These are phyloP conservation scores for Penicillium sp. DNA, from an alignment of 2,329 filamentous ascomycete species.

Conservation along the genomic window DNA sequence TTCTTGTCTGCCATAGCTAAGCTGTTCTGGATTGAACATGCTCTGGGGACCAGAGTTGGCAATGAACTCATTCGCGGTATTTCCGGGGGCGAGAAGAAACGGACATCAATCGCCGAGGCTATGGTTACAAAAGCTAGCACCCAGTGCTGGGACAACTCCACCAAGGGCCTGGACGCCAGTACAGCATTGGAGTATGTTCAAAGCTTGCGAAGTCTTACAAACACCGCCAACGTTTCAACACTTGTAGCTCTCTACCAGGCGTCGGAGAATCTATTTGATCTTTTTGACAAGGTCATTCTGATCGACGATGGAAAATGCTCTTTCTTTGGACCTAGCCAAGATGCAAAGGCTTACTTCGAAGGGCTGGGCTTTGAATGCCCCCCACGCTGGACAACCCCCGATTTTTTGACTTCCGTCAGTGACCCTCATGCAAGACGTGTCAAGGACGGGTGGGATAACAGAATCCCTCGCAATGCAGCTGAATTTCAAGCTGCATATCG, in stretches of 20 bases:
- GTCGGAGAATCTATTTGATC: constrained; percentile 47
- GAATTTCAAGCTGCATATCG: constrained; percentile 55
- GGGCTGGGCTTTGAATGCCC: constrained; percentile 71
- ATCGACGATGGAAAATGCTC: constrained; percentile 68
- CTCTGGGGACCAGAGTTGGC: constrained; percentile 69
- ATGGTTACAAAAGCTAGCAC: constrained; percentile 62
- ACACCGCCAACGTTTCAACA: constrained; percentile 61
- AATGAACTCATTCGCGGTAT: constrained; percentile 71
- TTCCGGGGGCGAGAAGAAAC: constrained; percentile 70
- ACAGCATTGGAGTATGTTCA: constrained; percentile 72
- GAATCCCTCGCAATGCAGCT: constrained; percentile 53
- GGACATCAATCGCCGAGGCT: constrained; percentile 79
- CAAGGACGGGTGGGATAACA: constrained; percentile 55
- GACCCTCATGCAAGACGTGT: constrained; percentile 58
- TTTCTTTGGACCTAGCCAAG: constrained; percentile 63
- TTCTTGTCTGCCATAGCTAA: constrained; percentile 67
- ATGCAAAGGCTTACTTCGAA: constrained; percentile 67
- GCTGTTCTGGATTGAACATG: constrained; percentile 69
- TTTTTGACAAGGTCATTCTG: constrained; percentile 67
- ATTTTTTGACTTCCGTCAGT: constrained; percentile 76
- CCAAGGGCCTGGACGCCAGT: constrained; percentile 68
- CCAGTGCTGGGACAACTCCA: constrained; percentile 76
- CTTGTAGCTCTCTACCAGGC: constrained; percentile 72
- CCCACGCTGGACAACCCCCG: constrained; percentile 67
- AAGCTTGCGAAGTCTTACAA: constrained; percentile 61